A percentile compares a stretch with the other conserved stretches of the same genome.
Evolutionary conservation across 169 alveolate genomes (phyloP).

Genomic region (Perkinsus marinus): DNA sequence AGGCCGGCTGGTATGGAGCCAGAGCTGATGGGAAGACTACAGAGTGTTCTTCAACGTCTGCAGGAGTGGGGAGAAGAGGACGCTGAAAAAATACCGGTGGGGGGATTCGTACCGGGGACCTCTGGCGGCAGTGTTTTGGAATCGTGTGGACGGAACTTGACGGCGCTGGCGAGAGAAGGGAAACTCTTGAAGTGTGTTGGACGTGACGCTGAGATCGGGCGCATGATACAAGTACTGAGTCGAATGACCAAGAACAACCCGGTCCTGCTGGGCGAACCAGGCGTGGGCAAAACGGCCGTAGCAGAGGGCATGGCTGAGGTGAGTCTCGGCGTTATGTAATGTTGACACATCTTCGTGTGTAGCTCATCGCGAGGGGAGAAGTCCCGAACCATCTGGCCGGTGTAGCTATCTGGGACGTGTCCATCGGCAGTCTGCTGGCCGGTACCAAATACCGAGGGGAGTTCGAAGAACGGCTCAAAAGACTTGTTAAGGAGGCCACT

Average conservation of each 20-base stretch:
- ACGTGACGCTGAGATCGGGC: slow-evolving; percentile 61
- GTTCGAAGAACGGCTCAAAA: slow-evolving; percentile 69
- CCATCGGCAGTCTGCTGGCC: slow-evolving; percentile 38
- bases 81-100: background rate
- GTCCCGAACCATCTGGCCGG: slow-evolving; percentile 27
- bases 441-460: slow-evolving; percentile 78
- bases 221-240: slow-evolving; percentile 59
- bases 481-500: slow-evolving; percentile 62
- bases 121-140: slow-evolving; percentile 14
- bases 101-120: background rate
- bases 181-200: slow-evolving; percentile 57
- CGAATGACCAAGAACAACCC: slow-evolving; percentile 72
- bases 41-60: background rate
- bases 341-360: slow-evolving; percentile 14
- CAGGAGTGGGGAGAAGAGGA: background rate
- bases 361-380: slow-evolving; percentile 23
- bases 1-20: background rate
- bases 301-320: slow-evolving; percentile 76
- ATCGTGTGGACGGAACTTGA: slow-evolving; percentile 45
- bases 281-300: slow-evolving; percentile 77
- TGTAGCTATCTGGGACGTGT: slow-evolving; percentile 10
- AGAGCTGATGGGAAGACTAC: background rate
- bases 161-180: slow-evolving; percentile 55
- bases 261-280: slow-evolving; percentile 66
- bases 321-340: background rate